These are phyloP conservation scores for Calonectria fujianensis DNA, from an alignment of 2,329 filamentous ascomycete genomes.

Conservation along the genomic window DNA sequence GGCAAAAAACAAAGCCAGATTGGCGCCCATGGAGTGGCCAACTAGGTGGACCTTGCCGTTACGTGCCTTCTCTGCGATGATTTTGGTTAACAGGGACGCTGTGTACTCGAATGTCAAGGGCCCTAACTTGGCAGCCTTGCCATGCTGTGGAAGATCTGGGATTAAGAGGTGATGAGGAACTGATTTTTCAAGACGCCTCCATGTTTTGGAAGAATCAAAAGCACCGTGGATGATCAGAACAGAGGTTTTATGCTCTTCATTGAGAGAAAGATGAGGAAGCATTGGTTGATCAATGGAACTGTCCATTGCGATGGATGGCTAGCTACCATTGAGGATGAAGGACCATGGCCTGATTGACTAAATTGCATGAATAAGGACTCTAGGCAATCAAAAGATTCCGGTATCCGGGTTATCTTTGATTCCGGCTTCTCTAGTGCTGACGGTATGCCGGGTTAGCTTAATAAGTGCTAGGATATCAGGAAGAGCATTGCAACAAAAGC, in stretches of 20 bases:
- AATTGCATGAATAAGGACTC: background rate
- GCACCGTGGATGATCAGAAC: slow-evolving; percentile 4
- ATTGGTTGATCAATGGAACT: too few species aligned
- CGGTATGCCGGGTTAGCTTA: background rate
- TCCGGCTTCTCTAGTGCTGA: background rate
- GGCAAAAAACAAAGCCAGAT: slow-evolving; percentile 6
- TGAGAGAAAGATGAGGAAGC: slow-evolving; percentile 10
- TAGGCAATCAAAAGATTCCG: background rate
- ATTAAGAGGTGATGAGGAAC: slow-evolving; percentile 6
- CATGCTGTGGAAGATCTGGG: slow-evolving; percentile 12
- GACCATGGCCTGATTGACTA: background rate
- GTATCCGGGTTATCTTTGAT: background rate
- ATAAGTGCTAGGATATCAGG: too few species aligned
- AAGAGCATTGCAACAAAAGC: too few species aligned
- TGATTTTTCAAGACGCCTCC: background rate
- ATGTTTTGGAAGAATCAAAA: background rate
- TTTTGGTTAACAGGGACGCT: background rate
- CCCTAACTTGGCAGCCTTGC: background rate
- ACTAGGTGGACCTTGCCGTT: background rate
- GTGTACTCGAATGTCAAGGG: background rate
- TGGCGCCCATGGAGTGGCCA: slow-evolving; percentile 11
- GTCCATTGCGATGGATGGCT: background rate
- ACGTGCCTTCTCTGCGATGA: background rate
- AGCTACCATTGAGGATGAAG: background rate
- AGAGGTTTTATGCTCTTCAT: background rate